Percentiles rank a stretch among this genome's conserved stretches.
Evolutionary conservation across 208 protist genomes (phyloP).

Genomic region (Leishmania aethiopica): DNA sequence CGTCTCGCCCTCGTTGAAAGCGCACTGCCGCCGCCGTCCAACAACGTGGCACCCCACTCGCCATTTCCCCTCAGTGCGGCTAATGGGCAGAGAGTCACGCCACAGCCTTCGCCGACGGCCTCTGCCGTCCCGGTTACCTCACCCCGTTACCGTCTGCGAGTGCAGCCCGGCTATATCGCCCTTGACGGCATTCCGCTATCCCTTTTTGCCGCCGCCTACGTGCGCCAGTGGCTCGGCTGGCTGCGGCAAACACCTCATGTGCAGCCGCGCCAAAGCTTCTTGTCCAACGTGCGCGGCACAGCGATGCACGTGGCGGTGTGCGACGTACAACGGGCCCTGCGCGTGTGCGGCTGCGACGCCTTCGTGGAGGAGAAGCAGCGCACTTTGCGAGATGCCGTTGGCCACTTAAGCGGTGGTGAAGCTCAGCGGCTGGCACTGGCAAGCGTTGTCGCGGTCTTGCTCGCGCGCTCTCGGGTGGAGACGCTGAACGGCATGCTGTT

Average conservation of each 20-base stretch:
- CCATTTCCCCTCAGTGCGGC: background rate
- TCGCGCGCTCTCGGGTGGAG: conserved; percentile 41
- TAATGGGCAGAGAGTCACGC: background rate
- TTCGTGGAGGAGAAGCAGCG: conserved; percentile 44
- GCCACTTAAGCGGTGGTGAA: conserved; percentile 86
- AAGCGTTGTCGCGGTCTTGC: conserved; percentile 52
- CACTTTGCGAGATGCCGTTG: conserved; percentile 45
- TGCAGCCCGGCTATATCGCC: conserved; percentile 18
- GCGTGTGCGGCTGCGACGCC: conserved; percentile 45
- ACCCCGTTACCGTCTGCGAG: background rate
- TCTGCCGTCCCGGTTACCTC: background rate
- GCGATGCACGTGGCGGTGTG: conserved; percentile 24
- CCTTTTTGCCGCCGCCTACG: conserved; percentile 61
- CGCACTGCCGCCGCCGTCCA: conserved; percentile 23
- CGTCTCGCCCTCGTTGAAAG: conserved; percentile 37
- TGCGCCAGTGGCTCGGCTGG: conserved; percentile 50
- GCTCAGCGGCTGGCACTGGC: conserved; percentile 94
- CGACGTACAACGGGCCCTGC: conserved; percentile 48
- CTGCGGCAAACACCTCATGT: conserved; percentile 55
- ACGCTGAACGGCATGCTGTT: background rate
- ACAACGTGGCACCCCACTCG: background rate
- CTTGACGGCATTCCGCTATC: conserved; percentile 60
- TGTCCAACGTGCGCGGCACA: conserved; percentile 49
- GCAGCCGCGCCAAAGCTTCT: conserved; percentile 37
- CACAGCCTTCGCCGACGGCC: background rate